phyloP scores from a whole-genome alignment of 2,329 filamentous ascomycete species.

The Pleoardoris graminearum region DNA sequence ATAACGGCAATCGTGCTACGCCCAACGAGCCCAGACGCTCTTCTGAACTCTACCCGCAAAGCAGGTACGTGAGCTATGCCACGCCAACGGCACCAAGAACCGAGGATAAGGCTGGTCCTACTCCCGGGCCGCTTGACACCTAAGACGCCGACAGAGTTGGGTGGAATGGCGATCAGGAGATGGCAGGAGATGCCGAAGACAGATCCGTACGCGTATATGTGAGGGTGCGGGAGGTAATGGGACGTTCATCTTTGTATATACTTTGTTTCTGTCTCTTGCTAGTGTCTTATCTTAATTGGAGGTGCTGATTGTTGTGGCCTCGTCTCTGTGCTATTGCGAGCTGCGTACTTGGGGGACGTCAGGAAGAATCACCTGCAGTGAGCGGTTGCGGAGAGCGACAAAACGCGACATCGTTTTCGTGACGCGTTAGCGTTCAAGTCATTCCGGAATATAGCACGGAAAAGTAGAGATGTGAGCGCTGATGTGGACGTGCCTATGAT shows the following conservation, averaged over 20 bases:
- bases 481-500: too few species aligned
- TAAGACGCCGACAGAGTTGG: not conserved
- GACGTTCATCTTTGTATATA: not conserved
- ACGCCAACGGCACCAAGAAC: not conserved
- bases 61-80: slow-evolving; percentile 2
- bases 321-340: too few species aligned
- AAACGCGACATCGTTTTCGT: too few species aligned
- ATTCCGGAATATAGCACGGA: too few species aligned
- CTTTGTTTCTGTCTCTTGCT: not conserved
- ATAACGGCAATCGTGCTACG: not conserved
- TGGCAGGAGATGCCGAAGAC: not conserved
- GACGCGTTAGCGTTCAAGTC: too few species aligned
- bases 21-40: not conserved
- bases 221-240: not conserved
- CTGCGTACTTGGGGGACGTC: too few species aligned
- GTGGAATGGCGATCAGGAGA: not conserved
- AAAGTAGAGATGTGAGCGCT: too few species aligned
- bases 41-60: slow-evolving; percentile 4
- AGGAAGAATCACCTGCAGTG: too few species aligned
- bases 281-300: too few species aligned
- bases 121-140: not conserved
- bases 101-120: not conserved
- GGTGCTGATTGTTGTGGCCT: too few species aligned
- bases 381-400: too few species aligned
- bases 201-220: not conserved